phyloP scores from a whole-genome alignment of 306 rosid genomes.

The Quercus gilva region DNA sequence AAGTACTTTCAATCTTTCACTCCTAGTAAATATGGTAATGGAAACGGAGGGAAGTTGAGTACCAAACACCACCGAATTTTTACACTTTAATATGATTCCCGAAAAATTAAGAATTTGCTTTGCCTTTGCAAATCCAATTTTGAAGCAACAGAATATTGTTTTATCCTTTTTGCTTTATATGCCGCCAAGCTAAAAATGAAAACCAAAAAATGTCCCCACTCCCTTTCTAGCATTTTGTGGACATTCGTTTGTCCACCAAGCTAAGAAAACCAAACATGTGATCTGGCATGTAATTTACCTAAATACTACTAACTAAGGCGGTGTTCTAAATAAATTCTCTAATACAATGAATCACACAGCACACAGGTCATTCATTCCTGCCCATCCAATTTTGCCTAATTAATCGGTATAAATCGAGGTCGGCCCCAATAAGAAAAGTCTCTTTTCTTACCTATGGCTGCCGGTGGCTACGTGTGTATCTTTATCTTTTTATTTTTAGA shows the following conservation, averaged over 20 bases:
- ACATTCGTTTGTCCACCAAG: conserved; percentile 4
- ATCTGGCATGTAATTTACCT: conserved; percentile 11
- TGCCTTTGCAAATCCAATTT: too few species aligned
- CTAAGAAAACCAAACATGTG: conserved; percentile 31
- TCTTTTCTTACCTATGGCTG: conserved; percentile 4
- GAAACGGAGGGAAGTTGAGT: too few species aligned
- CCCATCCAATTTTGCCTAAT: conserved; percentile 23
- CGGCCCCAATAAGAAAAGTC: conserved; percentile 37
- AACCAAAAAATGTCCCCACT: too few species aligned
- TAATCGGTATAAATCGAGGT: background rate
- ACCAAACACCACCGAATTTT: fast-evolving
- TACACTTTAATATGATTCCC: too few species aligned
- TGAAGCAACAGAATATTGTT: too few species aligned
- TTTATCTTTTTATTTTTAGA: background rate
- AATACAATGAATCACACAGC: background rate
- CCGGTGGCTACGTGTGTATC: conserved; percentile 27
- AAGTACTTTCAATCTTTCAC: too few species aligned
- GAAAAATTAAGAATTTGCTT: too few species aligned
- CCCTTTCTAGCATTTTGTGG: too few species aligned
- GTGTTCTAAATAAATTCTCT: background rate
- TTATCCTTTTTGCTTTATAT: too few species aligned
- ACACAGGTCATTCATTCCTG: background rate
- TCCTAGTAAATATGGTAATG: too few species aligned
- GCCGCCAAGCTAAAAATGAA: too few species aligned
- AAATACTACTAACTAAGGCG: conserved; percentile 12